These are phyloP conservation scores for Aspergillus transmontanensis DNA, from an alignment of 2,329 filamentous ascomycete species.

Conservation along the genomic window DNA sequence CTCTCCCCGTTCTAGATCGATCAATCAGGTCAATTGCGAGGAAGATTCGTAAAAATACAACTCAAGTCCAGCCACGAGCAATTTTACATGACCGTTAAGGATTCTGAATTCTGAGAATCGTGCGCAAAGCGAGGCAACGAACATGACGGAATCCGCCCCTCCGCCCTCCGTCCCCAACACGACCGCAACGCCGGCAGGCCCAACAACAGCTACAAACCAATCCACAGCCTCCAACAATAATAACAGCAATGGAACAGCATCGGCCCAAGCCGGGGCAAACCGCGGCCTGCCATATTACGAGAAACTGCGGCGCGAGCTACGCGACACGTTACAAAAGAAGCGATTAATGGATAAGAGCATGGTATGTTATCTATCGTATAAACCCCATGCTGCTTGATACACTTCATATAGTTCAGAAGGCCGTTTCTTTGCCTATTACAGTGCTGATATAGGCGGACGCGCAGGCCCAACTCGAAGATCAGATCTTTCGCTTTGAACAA, in stretches of 20 bases:
- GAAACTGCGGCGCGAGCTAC: slow-evolving; percentile 67
- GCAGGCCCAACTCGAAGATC: slow-evolving; percentile 69
- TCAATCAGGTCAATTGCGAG: not conserved
- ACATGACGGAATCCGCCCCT: slow-evolving; percentile 47
- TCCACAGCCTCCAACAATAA: slow-evolving; percentile 20
- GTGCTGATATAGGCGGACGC: slow-evolving; percentile 12
- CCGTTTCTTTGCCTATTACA: not conserved
- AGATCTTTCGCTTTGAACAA: slow-evolving; percentile 80
- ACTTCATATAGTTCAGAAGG: no score
- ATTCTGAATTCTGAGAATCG: not conserved
- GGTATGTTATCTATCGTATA: slow-evolving; percentile 41
- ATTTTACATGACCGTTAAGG: not conserved
- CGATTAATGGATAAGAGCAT: slow-evolving; percentile 63
- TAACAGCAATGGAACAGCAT: slow-evolving; percentile 20
- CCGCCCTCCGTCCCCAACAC: slow-evolving; percentile 29
- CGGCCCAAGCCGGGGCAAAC: slow-evolving; percentile 33
- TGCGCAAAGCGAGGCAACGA: slow-evolving; percentile 9
- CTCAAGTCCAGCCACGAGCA: not conserved
- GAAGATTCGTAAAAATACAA: not conserved
- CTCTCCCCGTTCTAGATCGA: not conserved
- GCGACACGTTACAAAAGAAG: slow-evolving; percentile 68
- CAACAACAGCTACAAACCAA: slow-evolving; percentile 22
- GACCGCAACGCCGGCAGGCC: slow-evolving; percentile 21
- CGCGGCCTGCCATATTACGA: slow-evolving; percentile 69
- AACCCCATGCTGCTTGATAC: not conserved